Percentiles rank a stretch among this genome's conserved stretches.
Evolutionary conservation across 768 basidiomycete genomes (phyloP).

Genomic region (Steccherinum ochraceum): DNA sequence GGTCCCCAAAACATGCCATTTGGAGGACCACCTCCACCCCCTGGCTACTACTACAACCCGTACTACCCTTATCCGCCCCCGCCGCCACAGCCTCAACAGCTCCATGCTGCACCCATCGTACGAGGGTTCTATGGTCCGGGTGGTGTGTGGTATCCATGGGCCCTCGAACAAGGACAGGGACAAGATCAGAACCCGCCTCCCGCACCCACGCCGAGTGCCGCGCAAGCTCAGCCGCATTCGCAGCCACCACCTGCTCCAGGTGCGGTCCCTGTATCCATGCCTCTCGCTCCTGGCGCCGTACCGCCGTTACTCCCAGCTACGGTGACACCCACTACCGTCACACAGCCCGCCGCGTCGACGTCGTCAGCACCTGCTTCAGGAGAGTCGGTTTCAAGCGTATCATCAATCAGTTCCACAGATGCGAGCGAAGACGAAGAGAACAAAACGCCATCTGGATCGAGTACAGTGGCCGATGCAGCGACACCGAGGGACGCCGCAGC

Average conservation of each 20-base stretch:
- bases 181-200: conserved; percentile 12
- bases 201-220: conserved; percentile 10
- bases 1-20: conserved; percentile 23
- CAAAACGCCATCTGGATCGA: background rate
- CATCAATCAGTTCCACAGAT: background rate
- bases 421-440: background rate
- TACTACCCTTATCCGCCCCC: conserved; percentile 11
- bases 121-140: conserved; percentile 60
- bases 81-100: conserved; percentile 14
- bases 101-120: conserved; percentile 47
- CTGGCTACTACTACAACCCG: conserved; percentile 10
- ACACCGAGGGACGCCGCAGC: conserved; percentile 50
- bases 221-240: conserved; percentile 13
- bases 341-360: background rate
- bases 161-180: conserved; percentile 28
- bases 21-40: conserved; percentile 22
- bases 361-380: background rate
- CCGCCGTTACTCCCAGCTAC: background rate
- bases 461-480: background rate
- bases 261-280: conserved; percentile 1
- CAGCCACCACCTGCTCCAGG: conserved; percentile 2
- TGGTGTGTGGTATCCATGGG: conserved; percentile 64
- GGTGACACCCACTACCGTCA: too few relatives aligned
- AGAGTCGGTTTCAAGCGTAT: background rate
- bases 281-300: background rate